Percentiles rank a stretch among this genome's conserved stretches.
Conservation (phyloP, 352 stramenopile genomes). For the Blastocystis sp. region DNA sequence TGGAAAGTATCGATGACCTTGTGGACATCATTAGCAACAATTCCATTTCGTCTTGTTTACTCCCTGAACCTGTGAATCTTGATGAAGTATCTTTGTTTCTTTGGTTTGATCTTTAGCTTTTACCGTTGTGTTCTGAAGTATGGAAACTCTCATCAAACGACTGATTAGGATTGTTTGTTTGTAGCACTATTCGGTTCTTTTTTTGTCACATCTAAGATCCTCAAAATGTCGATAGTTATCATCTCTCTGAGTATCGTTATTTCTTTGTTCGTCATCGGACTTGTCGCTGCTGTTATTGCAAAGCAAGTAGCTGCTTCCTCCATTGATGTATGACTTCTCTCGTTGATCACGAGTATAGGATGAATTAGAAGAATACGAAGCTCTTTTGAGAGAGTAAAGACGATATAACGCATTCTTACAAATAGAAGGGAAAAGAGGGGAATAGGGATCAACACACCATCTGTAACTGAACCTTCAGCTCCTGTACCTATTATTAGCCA, state of each 20-base stretch:
- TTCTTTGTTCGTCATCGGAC: background rate
- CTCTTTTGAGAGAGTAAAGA: conserved; percentile 13
- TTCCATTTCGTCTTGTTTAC: background rate
- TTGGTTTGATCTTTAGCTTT: conserved; percentile 6
- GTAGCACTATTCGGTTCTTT: background rate
- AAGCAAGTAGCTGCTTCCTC: background rate
- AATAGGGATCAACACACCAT: background rate
- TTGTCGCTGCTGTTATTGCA: background rate
- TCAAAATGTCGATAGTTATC: background rate
- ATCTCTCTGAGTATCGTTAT: background rate
- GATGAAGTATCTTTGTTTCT: background rate
- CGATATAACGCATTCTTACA: background rate
- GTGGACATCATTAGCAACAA: conserved; percentile 41
- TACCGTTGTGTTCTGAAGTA: conserved; percentile 37
- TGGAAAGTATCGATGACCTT: conserved; percentile 7
- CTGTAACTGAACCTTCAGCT: background rate
- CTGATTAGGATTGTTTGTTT: background rate
- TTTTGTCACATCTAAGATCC: background rate
- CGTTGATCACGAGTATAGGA: background rate
- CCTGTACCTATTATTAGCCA: conserved; percentile 12
- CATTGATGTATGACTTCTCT: background rate
- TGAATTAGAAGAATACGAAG: conserved; percentile 21
- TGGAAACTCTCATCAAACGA: conserved; percentile 20
- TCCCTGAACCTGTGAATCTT: conserved; percentile 46
- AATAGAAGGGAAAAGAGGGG: conserved; percentile 23